Conservation (phyloP, 306 rosid species). For the Gynostemma pentaphyllum region DNA sequence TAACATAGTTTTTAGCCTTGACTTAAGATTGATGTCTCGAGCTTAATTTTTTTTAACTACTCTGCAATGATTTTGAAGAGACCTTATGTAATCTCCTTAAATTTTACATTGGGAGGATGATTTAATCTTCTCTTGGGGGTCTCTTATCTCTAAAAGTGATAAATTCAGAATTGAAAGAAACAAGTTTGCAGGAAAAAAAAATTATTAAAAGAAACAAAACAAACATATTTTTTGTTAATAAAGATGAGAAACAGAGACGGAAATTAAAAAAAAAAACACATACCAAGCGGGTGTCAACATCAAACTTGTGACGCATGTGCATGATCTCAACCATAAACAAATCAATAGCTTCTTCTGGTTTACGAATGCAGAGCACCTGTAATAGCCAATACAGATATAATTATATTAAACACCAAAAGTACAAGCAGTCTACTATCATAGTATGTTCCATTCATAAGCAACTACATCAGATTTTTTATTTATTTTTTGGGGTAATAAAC, state of each 20-base stretch:
- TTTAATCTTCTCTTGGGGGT: neutral
- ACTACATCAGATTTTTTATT: no score
- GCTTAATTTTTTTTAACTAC: no score
- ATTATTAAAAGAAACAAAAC: no score
- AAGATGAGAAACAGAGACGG: no score
- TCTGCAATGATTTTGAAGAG: no score
- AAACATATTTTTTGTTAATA: no score
- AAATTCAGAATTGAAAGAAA: no score
- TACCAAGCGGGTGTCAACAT: conserved; percentile 92
- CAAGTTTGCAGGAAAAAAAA: no score
- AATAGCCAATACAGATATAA: conserved; percentile 12
- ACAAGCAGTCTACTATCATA: neutral
- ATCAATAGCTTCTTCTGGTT: conserved; percentile 81
- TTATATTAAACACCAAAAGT: neutral
- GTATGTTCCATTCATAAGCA: neutral
- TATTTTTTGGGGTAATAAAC: no score
- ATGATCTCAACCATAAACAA: conserved; percentile 95
- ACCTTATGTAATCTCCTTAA: neutral
- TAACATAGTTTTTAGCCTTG: no score
- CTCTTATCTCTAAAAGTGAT: no score
- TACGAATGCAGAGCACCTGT: conserved; percentile 76
- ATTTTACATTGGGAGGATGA: neutral
- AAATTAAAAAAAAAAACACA: neutral
- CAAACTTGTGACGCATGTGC: conserved; percentile 99
- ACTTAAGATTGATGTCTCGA: no score